Conservation (phyloP, 2,329 filamentous ascomycete genomes). For the Paecilomyces sp. region DNA sequence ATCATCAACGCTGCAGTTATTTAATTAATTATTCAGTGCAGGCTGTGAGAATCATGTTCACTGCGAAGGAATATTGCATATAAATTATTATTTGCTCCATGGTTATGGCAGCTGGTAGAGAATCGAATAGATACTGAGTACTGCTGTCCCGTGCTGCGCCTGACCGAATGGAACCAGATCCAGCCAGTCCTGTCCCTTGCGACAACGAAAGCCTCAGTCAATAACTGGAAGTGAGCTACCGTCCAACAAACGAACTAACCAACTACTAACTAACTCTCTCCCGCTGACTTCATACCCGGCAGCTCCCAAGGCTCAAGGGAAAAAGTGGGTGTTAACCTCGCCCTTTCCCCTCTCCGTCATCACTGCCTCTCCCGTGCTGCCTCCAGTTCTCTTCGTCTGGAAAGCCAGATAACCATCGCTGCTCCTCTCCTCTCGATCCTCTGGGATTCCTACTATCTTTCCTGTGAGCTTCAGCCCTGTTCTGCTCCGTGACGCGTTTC, state of each 20-base stretch:
- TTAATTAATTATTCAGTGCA: too few relatives aligned
- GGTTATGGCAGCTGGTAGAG: too few relatives aligned
- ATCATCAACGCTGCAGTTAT: too few relatives aligned
- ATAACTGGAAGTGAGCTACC: too few relatives aligned
- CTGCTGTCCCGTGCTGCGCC: not conserved
- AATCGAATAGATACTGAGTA: too few relatives aligned
- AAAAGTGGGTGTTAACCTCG: not conserved
- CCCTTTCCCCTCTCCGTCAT: not conserved
- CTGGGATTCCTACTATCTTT: not conserved
- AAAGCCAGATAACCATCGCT: not conserved
- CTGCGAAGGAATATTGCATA: too few relatives aligned
- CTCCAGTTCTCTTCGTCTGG: not conserved
- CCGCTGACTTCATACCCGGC: conserved; percentile 1
- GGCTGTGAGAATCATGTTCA: too few relatives aligned
- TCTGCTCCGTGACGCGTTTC: not conserved
- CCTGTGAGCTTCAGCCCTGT: not conserved
- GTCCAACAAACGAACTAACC: too few relatives aligned
- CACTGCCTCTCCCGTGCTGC: not conserved
- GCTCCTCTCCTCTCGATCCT: not conserved
- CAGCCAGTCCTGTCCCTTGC: not conserved
- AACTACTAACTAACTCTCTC: not conserved
- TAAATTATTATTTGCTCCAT: too few relatives aligned
- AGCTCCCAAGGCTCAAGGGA: conserved; percentile 1
- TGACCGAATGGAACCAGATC: not conserved
- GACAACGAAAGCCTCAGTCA: not conserved